phyloP scores from a whole-genome alignment of 2,329 filamentous ascomycete genomes.

The Ustilaginoidea virens region DNA sequence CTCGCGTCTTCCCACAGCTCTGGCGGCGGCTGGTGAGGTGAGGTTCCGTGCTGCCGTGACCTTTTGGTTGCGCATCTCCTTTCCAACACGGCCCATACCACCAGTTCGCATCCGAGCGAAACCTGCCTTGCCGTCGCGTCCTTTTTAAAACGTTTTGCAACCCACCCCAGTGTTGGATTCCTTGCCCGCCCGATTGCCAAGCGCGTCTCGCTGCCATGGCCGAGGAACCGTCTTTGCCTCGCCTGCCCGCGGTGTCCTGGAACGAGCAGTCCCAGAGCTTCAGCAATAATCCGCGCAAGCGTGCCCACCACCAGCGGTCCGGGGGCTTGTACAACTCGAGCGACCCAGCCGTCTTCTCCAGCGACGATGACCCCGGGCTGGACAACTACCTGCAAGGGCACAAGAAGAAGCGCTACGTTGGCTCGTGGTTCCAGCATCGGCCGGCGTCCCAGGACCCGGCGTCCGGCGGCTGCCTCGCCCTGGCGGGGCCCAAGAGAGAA shows the following conservation, averaged over 20 bases:
- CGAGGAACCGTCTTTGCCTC: slow-evolving; percentile 26
- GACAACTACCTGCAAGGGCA: slow-evolving; percentile 46
- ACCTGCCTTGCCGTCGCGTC: too few species aligned
- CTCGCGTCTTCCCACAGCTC: not conserved
- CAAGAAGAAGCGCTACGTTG: slow-evolving; percentile 47
- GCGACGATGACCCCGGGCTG: slow-evolving; percentile 52
- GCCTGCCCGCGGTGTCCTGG: slow-evolving; percentile 22
- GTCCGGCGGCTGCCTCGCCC: slow-evolving; percentile 22
- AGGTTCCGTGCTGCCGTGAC: too few species aligned
- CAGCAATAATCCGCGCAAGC: slow-evolving; percentile 24
- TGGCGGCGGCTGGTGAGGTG: not conserved
- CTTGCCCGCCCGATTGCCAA: not conserved
- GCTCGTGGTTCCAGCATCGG: slow-evolving; percentile 52
- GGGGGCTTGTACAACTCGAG: slow-evolving; percentile 41
- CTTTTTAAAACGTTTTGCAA: too few species aligned
- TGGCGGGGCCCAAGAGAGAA: slow-evolving; percentile 23
- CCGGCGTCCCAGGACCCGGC: slow-evolving; percentile 33
- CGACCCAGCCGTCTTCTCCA: slow-evolving; percentile 56
- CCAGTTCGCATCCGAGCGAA: too few species aligned
- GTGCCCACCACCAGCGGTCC: slow-evolving; percentile 15
- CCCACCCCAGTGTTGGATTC: too few species aligned
- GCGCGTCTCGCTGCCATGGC: slow-evolving; percentile 14
- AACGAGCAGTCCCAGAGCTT: slow-evolving; percentile 23
- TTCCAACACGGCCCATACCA: too few species aligned
- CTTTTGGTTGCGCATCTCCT: too few species aligned